A percentile compares a stretch with the other conserved stretches of the same genome.
These are phyloP conservation scores for Lichtheimia hyalospora DNA, from an alignment of 371 early-diverging fungal genomes.

Conservation along the genomic window DNA sequence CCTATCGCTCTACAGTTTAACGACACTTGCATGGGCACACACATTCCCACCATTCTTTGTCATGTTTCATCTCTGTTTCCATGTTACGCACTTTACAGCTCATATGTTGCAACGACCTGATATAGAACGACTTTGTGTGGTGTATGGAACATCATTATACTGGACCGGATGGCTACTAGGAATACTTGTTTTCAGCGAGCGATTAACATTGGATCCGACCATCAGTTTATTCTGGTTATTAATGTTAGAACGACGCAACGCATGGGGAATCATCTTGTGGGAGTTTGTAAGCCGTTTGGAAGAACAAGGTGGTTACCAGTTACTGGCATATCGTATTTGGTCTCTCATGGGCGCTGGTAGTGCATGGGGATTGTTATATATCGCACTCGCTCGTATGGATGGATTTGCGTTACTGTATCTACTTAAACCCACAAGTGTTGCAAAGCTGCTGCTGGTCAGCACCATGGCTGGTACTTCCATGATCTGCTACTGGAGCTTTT, in stretches of 20 bases:
- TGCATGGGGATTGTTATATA: slow-evolving; percentile 59
- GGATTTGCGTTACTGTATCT: slow-evolving; percentile 45
- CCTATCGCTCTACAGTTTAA: slow-evolving; percentile 43
- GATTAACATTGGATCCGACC: slow-evolving; percentile 34
- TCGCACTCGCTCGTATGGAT: slow-evolving; percentile 47
- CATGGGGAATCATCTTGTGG: slow-evolving; percentile 69
- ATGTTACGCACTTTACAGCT: slow-evolving; percentile 48
- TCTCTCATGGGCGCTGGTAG: slow-evolving; percentile 59
- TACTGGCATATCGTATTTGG: slow-evolving; percentile 55
- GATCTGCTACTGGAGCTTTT: slow-evolving; percentile 67
- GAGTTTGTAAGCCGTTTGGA: slow-evolving; percentile 57
- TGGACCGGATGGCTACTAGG: slow-evolving; percentile 66
- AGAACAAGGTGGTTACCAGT: slow-evolving; percentile 25
- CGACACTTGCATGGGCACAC: slow-evolving; percentile 42
- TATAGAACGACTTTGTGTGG: slow-evolving; percentile 57
- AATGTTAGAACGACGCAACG: slow-evolving; percentile 60
- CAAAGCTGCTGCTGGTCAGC: slow-evolving; percentile 49
- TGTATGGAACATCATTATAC: slow-evolving; percentile 65
- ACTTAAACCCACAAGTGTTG: slow-evolving; percentile 36
- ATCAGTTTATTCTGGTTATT: slow-evolving; percentile 46
- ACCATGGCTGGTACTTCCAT: slow-evolving; percentile 54
- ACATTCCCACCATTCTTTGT: slow-evolving; percentile 56
- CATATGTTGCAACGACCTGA: slow-evolving; percentile 42
- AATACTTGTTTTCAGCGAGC: slow-evolving; percentile 41
- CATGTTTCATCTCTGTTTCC: slow-evolving; percentile 54